phyloP scores from a whole-genome alignment of 148 eudicot species.

The Arctostaphylos glauca region DNA sequence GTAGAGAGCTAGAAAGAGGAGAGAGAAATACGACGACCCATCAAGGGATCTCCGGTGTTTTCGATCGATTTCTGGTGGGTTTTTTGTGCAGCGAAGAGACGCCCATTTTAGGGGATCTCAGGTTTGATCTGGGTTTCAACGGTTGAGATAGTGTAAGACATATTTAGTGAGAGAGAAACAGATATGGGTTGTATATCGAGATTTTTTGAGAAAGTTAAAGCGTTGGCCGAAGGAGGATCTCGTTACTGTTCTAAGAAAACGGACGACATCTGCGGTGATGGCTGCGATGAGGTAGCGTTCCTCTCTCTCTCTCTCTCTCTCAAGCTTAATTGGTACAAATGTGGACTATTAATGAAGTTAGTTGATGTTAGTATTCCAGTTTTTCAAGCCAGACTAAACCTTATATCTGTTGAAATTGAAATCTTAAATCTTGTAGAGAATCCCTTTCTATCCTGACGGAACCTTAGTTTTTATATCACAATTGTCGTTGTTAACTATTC shows the following conservation, averaged over 20 bases:
- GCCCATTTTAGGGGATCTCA: not conserved
- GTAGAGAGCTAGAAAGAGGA: not conserved
- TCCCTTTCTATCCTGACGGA: not conserved
- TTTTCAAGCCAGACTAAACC: not conserved
- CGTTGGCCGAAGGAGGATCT: constrained; percentile 72
- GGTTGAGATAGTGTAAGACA: constrained; percentile 1
- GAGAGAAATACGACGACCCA: not conserved
- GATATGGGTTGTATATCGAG: constrained; percentile 29
- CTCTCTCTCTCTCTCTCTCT: not conserved
- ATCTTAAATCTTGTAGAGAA: not conserved
- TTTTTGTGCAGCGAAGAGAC: not conserved
- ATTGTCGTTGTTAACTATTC: not conserved
- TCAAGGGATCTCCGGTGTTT: constrained; percentile 4
- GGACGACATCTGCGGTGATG: constrained; percentile 60
- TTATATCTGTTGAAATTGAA: not conserved
- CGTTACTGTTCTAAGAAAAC: constrained; percentile 82
- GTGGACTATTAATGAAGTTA: not conserved
- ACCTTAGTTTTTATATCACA: not conserved
- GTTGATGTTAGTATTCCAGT: not conserved
- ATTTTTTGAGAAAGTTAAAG: constrained; percentile 50
- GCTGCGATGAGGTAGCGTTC: constrained; percentile 58
- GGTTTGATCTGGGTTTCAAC: constrained; percentile 19
- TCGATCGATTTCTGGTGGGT: constrained; percentile 4
- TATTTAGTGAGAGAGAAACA: constrained; percentile 10
- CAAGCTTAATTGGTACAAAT: not conserved